Evolutionary conservation across 352 stramenopile genomes (phyloP), one percentile per base, ranked within the genome.

Genomic region (Phytophthora agathidicida): DNA sequence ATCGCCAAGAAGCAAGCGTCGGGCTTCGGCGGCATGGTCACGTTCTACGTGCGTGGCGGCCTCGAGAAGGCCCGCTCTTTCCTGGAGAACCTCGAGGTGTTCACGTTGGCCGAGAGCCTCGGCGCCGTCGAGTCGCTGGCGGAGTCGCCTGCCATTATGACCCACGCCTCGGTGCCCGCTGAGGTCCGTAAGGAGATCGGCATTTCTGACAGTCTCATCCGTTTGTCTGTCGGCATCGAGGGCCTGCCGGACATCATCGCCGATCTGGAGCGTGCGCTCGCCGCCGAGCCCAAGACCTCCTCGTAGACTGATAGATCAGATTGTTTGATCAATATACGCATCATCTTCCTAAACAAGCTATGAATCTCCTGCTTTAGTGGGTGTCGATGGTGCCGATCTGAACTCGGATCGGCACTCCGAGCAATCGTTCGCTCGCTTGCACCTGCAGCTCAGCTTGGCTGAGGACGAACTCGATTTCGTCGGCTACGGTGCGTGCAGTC

Each of bases 101-200:
- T 97, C 45, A 97, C 83, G 41, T 86, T 98, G 65, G 82, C 98
- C 11, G 96, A 97, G 56, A 98, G 97, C 69, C 92, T 98, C 5
- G 96, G 95, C 27, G 94, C 98, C 62, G 88, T 94, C 23, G 88
- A 96, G 62, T 97, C 86, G 39, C 80, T 99, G 8, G 90, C 88
- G 11, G 97, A 98, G 65, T 96, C 97, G 52, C 96, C 95, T 28
- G 92, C 93, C 8, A 96, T 94, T 45, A 98, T 97, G 60, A 99
- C 94, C 10, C 95, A 99, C 70, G 89, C 81, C 11, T 96, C 96
- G 11, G 90, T 98, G 78, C 80, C 92, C 7, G 62, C 89, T 44
- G 89, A 94, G 60, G 68, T 97, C 61, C 85, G 89, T 42, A 76
- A 91, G 74, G 80, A 90, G 75, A 77, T 97, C 31, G 93, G 91